Conservation (phyloP, 2,329 filamentous ascomycete genomes). For the Fusarium tupiense region DNA sequence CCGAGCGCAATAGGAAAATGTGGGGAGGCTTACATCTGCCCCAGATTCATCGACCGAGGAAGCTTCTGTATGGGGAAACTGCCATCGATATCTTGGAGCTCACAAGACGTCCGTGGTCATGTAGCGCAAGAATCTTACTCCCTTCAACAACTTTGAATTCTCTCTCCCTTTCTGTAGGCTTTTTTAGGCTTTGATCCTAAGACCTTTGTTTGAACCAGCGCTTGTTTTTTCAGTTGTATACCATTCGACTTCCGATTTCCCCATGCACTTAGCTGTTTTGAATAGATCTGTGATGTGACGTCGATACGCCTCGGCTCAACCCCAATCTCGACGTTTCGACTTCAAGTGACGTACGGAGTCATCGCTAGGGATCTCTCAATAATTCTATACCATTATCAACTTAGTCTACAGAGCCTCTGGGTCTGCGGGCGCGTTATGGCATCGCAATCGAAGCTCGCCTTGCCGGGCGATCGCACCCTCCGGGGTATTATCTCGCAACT, state of each 20-base stretch:
- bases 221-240: background rate
- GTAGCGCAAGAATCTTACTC: conserved; percentile 16
- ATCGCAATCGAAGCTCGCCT: conserved; percentile 76
- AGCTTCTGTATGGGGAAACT: conserved; percentile 34
- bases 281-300: conserved; percentile 40
- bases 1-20: conserved; percentile 33
- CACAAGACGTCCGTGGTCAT: conserved; percentile 20
- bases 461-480: conserved; percentile 69
- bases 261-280: conserved; percentile 21
- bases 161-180: background rate
- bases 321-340: conserved; percentile 2
- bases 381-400: background rate
- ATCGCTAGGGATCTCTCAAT: background rate
- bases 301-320: conserved; percentile 28
- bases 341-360: background rate
- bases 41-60: conserved; percentile 44
- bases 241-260: conserved; percentile 10
- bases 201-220: background rate
- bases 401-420: background rate
- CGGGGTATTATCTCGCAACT: conserved; percentile 73
- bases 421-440: conserved; percentile 64
- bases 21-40: conserved; percentile 41
- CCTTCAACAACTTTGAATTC: background rate
- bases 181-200: background rate
- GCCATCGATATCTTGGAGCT: conserved; percentile 18